Evolutionary conservation across 305 asterid genomes (phyloP).

Genomic region (Coffea humblotiana): DNA sequence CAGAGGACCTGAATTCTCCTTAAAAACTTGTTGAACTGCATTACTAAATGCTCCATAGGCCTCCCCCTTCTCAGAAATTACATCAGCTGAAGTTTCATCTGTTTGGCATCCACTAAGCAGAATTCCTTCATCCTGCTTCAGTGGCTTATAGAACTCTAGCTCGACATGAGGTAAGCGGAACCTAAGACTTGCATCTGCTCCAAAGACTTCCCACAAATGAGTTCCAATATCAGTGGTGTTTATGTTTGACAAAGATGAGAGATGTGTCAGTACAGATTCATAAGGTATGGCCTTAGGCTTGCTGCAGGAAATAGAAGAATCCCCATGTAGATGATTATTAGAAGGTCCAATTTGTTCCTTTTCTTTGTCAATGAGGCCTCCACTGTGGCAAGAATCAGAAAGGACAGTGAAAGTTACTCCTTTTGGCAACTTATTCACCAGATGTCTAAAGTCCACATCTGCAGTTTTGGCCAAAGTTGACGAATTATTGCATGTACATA

Average conservation of each 20-base stretch:
- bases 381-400: constrained; percentile 91
- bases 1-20: constrained; percentile 45
- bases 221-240: constrained; percentile 50
- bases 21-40: constrained; percentile 59
- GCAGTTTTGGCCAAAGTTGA: not conserved
- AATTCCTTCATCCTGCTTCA: constrained; percentile 69
- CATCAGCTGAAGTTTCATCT: constrained; percentile 69
- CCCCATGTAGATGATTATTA: not conserved
- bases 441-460: constrained; percentile 75
- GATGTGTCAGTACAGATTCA: constrained; percentile 46
- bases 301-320: not conserved
- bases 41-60: constrained; percentile 81
- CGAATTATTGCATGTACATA: not conserved
- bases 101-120: constrained; percentile 77
- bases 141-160: constrained; percentile 30
- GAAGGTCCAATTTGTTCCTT: constrained; percentile 80
- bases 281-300: constrained; percentile 52
- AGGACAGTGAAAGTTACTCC: constrained; percentile 79
- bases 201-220: constrained; percentile 62
- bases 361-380: constrained; percentile 92
- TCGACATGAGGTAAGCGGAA: constrained; percentile 38
- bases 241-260: constrained; percentile 55
- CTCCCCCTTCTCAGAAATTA: constrained; percentile 29
- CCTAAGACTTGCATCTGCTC: constrained; percentile 57
- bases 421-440: constrained; percentile 65